phyloP scores from a whole-genome alignment of 257 asterid species.

The Plantago elongata region DNA sequence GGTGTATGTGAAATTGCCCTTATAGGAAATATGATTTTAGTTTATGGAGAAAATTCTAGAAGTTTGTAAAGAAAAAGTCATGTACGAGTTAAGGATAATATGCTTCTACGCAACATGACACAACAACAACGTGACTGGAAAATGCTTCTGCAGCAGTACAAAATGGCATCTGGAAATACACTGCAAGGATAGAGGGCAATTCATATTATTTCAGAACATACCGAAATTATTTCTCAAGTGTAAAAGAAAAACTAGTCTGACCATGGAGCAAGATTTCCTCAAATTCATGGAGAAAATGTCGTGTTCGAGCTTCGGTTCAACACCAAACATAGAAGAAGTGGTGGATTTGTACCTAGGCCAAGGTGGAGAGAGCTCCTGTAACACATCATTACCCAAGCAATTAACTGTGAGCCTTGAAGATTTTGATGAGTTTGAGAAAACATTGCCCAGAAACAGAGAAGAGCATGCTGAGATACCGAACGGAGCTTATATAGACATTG shows the following conservation, averaged over 20 bases:
- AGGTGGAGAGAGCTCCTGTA: slow-evolving; percentile 11
- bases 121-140: not conserved
- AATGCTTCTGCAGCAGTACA: not conserved
- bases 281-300: slow-evolving; percentile 25
- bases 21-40: no score
- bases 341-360: slow-evolving; percentile 29
- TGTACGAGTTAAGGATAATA: no score
- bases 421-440: slow-evolving; percentile 23
- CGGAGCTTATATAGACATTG: slow-evolving; percentile 1
- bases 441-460: slow-evolving; percentile 15
- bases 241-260: not conserved
- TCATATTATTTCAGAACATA: not conserved
- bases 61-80: no score
- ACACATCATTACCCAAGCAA: slow-evolving; percentile 8
- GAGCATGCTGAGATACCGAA: slow-evolving; percentile 3
- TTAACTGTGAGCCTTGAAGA: slow-evolving; percentile 23
- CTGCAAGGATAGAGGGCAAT: no score
- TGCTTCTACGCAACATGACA: no score
- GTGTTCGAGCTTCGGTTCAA: not conserved
- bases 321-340: slow-evolving; percentile 23
- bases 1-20: no score
- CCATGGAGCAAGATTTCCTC: slow-evolving; percentile 26
- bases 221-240: not conserved
- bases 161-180: not conserved
- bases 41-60: no score